Evolutionary conservation across 2,329 filamentous ascomycete genomes (phyloP), one percentile per base, ranked within the genome.

Genomic region (Curvularia sp.): DNA sequence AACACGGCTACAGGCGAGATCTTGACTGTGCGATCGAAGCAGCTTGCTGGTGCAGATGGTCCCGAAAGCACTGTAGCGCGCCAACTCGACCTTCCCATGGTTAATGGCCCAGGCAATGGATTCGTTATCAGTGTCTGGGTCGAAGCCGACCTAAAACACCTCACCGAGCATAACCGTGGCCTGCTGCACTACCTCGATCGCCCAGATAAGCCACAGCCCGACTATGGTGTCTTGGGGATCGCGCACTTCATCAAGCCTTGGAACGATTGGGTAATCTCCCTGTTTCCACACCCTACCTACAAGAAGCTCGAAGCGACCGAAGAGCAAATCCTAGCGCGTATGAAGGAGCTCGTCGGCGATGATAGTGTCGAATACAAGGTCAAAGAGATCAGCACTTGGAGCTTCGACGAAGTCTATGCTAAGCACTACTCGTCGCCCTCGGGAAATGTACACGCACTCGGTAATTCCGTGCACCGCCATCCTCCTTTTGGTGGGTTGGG

Each of bases 401-500:
- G 38, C 25, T 51, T 57, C 34, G 48, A 57, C 18, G 54, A 57
- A 39, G 53, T 55, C 4, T 45, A 55, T 19, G 53, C 53, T 2
- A 23, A 55, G 39, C 12, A 50, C 3, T 55, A 50, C 5, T 55
- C 53, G 1, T 28, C 15, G 2, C 46, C 45, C 7, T 49, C 46
- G 19, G 46, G 51, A 19, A 50, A 55, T 28, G 53, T 55, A 5
- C 53, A 55, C 32, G 52, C 43, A 15, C 23, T 55, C 23, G 48
- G 56, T 18, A 47, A 46, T n/a, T 30, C 56, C 0, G 46, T 49
- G 3, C 79, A 81, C 60, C 80, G 79, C 1, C 79, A 81, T 64
- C 77, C 72, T 28, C 86, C 86, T 34, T 88, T 88, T 66, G 85
- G 84, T 0, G 86, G 86, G 1, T 86, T 89, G 66, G 87, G 87